Base-by-base conservation (phyloP, 169 alveolate genomes). In the Plasmodium gonderi region DNA sequence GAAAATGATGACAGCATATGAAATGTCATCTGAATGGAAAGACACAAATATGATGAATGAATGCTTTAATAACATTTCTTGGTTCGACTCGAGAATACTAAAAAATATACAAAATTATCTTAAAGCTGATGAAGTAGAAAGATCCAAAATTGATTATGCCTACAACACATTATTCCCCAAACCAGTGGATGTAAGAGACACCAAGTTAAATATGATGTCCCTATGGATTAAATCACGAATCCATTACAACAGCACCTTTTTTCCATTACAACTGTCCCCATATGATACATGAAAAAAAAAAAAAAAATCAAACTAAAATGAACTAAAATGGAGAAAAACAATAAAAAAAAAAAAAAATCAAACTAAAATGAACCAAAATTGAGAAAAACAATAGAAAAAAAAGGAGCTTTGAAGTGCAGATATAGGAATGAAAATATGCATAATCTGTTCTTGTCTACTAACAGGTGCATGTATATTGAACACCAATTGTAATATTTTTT, bases 151-250 rank as follows among this genome's bases (percentile, higher is more conserved):
- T 14, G 96, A 95, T 49, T 92, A 87, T 68, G 96, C 96, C 3
- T 92, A 64, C 76, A 90, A 92, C 26, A 90, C 95, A 11, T 80
- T 95, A 65, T 69, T 87, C 3, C 96, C 96, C 31, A 80, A 79
- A 64, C 96, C 96, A n/a, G 82, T 81, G 54, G 79, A 89, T 49
- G 79, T 76, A 60, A 92, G 44, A 44, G 96, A 95, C 77, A 80
- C 92, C 1, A 89, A 92, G 79, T 92, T 90, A 76, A 80, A 93
- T 65, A 49, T 95, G 94, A 95, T 95, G 95, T 60, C 91, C 14
- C 29, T 90, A 33, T 95, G 96, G 96, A 79, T 95, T 44, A 95
- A 95, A 68, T 95, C 96, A 20, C 80, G 96, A 36, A 92, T 95
- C 31, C 92, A 85, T 74, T 85, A 85, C 45, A 85, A 85, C 45